Conservation (phyloP, 306 rosid genomes). For the Prunus campanulata region DNA sequence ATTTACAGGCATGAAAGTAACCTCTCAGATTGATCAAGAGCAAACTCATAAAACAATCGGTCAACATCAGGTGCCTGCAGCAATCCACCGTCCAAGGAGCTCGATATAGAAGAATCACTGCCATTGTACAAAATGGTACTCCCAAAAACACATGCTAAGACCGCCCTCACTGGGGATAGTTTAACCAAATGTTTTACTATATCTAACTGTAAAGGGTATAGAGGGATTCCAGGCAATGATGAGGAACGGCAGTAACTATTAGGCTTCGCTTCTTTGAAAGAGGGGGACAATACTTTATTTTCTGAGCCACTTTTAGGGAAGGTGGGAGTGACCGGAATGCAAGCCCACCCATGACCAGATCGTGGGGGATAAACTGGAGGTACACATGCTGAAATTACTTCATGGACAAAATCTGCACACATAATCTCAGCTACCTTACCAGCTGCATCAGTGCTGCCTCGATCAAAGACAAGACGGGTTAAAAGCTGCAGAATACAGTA, state of each 20-base stretch:
- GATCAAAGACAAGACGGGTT: slow-evolving; percentile 93
- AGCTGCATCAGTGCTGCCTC: slow-evolving; percentile 98
- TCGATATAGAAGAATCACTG: slow-evolving; percentile 68
- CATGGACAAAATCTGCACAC: slow-evolving; percentile 96
- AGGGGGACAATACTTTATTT: slow-evolving; percentile 72
- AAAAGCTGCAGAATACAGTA: slow-evolving; percentile 65
- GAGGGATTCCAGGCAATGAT: slow-evolving; percentile 71
- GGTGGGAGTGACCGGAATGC: slow-evolving; percentile 85
- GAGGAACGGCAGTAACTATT: slow-evolving; percentile 69
- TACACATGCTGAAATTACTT: slow-evolving; percentile 95
- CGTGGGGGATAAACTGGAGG: slow-evolving; percentile 96
- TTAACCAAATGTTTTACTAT: slow-evolving; percentile 91
- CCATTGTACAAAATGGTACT: slow-evolving; percentile 80
- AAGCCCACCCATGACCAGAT: slow-evolving; percentile 96
- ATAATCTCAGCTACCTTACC: slow-evolving; percentile 90
- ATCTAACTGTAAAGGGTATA: slow-evolving; percentile 91
- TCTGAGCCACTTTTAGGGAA: slow-evolving; percentile 73
- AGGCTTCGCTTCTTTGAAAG: slow-evolving; percentile 79
- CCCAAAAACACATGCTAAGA: slow-evolving; percentile 92
- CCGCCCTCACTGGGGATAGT: slow-evolving; percentile 95
- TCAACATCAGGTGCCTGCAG: slow-evolving; percentile 80
- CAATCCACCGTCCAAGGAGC: slow-evolving; percentile 76
- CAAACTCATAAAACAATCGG: slow-evolving; percentile 86
- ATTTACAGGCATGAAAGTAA: slow-evolving; percentile 21
- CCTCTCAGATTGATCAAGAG: slow-evolving; percentile 99